Evolutionary conservation across 768 basidiomycete genomes (phyloP), one percentile per base, ranked within the genome.

Genomic region (Phallus indusiatus): DNA sequence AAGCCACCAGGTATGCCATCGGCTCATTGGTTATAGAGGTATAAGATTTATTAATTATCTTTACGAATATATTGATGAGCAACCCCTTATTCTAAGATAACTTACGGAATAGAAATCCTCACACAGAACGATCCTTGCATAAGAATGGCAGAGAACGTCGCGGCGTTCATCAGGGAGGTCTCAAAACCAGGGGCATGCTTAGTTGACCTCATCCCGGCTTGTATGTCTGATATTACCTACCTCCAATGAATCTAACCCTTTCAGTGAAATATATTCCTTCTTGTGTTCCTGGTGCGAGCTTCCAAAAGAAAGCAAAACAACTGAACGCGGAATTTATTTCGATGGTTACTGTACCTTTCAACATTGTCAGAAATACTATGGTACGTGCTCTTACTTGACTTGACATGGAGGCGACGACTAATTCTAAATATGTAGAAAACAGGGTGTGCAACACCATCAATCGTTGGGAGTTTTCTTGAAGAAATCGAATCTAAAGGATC

Each of bases 171-270:
- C 75, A 74, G 74, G 2, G 72, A 76, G 64, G 80, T 80, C 0
- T 74, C 76, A 11, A 74, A 73, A 60, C 79, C 78, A 0, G 81
- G 81, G 2, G 77, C 78, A 4, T 82, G 81, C 64, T 65, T 81
- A 8, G 81, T 82, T 11, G 75, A 78, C 57, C 63, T 78, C 24
- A 67, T 81, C 46, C 80, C 80, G 18, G 67, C 71, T 55, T 62
- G 78, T 68, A 60, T 67, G 69, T 66, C 21, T 47, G 16, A n/a
- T n/a, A n/a, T n/a, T n/a, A n/a, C 20, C 16, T 8, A 20, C 12
- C 28, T 53, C 37, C 33, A 22, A 7, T 9, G 3, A 18, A 8
- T 18, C 50, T n/a, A 12, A 33, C 35, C 16, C 33, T 6, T 18
- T 59, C 50, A 75, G 73, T 81, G 28, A 67, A 64, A 47, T 62